Evolutionary conservation across 1,284 basidiomycete species (phyloP), one percentile per base, ranked within the genome.

Genomic region (Vanrija humicola): DNA sequence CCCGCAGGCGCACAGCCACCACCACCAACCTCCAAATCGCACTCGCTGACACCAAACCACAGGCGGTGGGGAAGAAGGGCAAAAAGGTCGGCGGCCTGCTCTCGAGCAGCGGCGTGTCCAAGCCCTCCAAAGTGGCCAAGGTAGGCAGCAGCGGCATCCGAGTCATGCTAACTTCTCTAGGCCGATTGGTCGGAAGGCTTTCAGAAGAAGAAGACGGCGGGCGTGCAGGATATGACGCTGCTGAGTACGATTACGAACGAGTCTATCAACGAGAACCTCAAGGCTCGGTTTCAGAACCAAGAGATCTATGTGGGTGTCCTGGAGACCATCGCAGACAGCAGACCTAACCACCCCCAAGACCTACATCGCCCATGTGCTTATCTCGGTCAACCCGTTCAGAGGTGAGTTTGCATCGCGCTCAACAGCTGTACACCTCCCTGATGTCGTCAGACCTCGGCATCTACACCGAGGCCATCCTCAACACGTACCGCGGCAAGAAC

Each of bases 101-200:
- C 67, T 80, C 79, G n/a, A 81, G 73, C 39, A 74, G 69, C 45
- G 70, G 66, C 38, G 64, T 66, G 8, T 46, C 52, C 23, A 59
- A 59, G 52, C 52, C 55, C 3, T 43, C 55, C 45, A 58, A 62
- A 46, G 54, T 61, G 16, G 54, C 62, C 39, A 64, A 61, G 58
- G 55, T 64, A 26, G 42, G 54, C 46, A n/a, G 16, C 21, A 38
- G 34, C 26, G n/a, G 14, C 45, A 18, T 8, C 28, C 5, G 9
- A 28, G 5, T 6, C 16, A 2, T 21, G 28, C 50, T 61, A 26
- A 59, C 43, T 42, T 29, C 23, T 10, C 15, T 42, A 96, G 91
- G 93, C 93, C 53, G 93, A 96, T 74, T 97, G 93, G 93, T 93
- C 93, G 74, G 93, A 96, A 70, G 90, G 91, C 16, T 95, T 96